phyloP scores from a whole-genome alignment of 805 yeast genomes.

The Metschnikowia cerradonensis region DNA sequence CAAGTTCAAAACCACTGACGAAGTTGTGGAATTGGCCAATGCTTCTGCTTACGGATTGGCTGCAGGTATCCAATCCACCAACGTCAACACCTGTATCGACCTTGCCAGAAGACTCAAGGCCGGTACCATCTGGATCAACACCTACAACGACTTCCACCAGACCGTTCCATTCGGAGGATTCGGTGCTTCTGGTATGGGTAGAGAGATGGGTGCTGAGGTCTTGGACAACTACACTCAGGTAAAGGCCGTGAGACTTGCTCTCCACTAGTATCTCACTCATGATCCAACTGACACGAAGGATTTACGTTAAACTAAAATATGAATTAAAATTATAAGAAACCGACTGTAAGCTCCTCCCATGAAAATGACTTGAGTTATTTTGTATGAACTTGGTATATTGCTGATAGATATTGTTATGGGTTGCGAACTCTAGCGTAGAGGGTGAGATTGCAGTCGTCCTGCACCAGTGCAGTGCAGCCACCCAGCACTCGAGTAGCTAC shows the following conservation, averaged over 20 bases:
- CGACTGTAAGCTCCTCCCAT: too few relatives aligned
- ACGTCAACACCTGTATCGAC: slow-evolving; percentile 69
- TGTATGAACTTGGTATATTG: too few relatives aligned
- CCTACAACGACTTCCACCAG: slow-evolving; percentile 83
- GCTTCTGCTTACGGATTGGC: slow-evolving; percentile 82
- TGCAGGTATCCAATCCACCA: slow-evolving; percentile 82
- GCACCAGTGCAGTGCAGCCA: neutral
- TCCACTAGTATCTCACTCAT: slow-evolving; percentile 11
- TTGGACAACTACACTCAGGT: slow-evolving; percentile 79
- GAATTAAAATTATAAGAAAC: too few relatives aligned
- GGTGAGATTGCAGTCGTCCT: too few relatives aligned
- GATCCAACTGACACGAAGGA: neutral
- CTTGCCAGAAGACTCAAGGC: slow-evolving; percentile 73
- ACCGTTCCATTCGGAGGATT: slow-evolving; percentile 91
- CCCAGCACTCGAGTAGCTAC: too few relatives aligned
- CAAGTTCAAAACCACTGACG: slow-evolving; percentile 79
- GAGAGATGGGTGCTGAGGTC: slow-evolving; percentile 90
- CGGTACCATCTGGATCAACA: slow-evolving; percentile 91
- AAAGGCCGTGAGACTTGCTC: slow-evolving; percentile 72
- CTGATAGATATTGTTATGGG: too few relatives aligned
- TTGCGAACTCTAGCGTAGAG: too few relatives aligned
- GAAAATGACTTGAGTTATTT: too few relatives aligned
- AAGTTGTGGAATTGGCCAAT: slow-evolving; percentile 74
- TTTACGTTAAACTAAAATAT: neutral
- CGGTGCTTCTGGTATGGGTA: slow-evolving; percentile 86